Percentiles rank a stretch among this genome's conserved stretches.
Evolutionary conservation across 257 asterid species (phyloP).

Genomic region (Marsdenia floribunda): DNA sequence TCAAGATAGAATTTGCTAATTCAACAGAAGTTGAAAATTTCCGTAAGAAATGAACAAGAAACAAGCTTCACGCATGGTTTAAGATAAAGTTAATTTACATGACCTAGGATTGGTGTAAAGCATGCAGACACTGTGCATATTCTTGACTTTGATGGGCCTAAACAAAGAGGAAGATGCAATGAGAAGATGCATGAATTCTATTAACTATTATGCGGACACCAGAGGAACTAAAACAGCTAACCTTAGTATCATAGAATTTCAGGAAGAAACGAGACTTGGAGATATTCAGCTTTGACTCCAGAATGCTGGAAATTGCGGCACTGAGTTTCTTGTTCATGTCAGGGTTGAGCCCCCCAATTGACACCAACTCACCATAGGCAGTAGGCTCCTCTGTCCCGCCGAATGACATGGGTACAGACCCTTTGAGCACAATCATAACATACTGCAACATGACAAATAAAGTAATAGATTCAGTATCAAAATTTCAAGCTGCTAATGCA

Average conservation of each 20-base stretch:
- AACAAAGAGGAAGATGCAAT: constrained; percentile 66
- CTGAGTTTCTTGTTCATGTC: constrained; percentile 86
- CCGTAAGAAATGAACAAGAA: constrained; percentile 4
- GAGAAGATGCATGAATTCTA: constrained; percentile 37
- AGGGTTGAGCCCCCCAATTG: constrained; percentile 78
- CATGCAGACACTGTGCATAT: constrained; percentile 85
- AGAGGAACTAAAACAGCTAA: constrained; percentile 22
- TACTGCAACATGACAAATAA: constrained; percentile 45
- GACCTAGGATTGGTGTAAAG: constrained; percentile 80
- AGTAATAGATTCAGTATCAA: not conserved
- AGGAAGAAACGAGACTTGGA: constrained; percentile 85
- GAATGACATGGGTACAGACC: constrained; percentile 86
- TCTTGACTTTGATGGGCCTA: constrained; percentile 85
- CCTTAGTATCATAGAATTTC: constrained; percentile 90
- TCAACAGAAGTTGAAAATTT: not conserved
- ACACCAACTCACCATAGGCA: constrained; percentile 84
- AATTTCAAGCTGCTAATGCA: too few relatives aligned
- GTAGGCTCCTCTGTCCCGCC: constrained; percentile 92
- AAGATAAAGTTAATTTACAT: constrained; percentile 46
- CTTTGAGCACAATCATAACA: constrained; percentile 92
- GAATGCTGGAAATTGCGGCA: constrained; percentile 71
- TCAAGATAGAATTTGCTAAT: not conserved
- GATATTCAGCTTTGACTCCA: constrained; percentile 68
- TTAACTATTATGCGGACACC: constrained; percentile 14
- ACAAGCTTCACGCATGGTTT: constrained; percentile 23